Conservation (phyloP, 345 rosid species). For the Eucalyptus pauciflora region DNA sequence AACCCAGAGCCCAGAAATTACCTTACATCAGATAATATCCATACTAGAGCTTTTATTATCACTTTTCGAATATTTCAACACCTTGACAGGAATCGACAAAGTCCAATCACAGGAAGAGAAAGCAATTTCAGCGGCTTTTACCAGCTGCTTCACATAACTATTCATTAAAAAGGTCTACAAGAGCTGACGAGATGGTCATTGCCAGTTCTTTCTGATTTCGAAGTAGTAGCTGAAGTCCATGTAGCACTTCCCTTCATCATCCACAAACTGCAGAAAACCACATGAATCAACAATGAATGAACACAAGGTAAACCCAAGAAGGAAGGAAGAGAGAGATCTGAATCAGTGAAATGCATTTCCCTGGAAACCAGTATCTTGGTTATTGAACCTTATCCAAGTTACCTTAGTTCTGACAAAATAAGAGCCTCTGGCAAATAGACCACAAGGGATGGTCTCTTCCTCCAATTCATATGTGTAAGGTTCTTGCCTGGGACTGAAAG, state of each 20-base stretch:
- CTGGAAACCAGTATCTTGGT: background rate
- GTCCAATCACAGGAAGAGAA: background rate
- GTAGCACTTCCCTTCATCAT: constrained; percentile 21
- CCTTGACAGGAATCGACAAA: background rate
- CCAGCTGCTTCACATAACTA: background rate
- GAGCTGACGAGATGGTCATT: background rate
- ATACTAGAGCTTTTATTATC: background rate
- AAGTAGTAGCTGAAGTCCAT: constrained; percentile 18
- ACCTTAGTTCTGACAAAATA: constrained; percentile 22
- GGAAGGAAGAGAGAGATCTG: background rate
- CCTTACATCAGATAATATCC: background rate
- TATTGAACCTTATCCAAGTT: background rate
- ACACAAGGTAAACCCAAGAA: background rate
- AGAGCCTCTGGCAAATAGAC: constrained; percentile 21
- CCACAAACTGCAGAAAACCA: constrained; percentile 8
- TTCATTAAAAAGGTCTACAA: background rate
- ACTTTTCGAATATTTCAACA: background rate
- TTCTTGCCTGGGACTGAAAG: constrained; percentile 12
- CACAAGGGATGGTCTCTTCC: constrained; percentile 21
- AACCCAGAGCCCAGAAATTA: background rate
- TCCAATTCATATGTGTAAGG: constrained; percentile 6
- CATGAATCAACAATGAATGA: background rate
- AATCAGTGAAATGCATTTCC: background rate
- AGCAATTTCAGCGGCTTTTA: background rate
- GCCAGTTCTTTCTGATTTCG: constrained; percentile 24